Evolutionary conservation across 139 green algal species (phyloP), one percentile per base, ranked within the genome.

Genomic region (Astrephomene gubernaculifera): DNA sequence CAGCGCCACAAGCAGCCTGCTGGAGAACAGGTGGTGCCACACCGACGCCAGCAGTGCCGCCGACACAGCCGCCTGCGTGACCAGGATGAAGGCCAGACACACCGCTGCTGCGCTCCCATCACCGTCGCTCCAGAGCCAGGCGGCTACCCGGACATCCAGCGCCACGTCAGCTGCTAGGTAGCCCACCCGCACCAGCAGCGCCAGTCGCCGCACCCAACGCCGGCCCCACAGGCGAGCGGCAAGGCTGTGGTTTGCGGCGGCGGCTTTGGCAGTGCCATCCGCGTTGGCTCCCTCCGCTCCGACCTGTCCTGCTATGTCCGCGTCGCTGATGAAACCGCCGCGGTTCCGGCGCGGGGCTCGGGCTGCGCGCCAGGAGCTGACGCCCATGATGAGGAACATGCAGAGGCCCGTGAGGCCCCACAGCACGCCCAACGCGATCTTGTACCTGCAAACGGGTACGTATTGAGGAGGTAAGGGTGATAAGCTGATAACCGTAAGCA

Each of bases 81-180:
- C 33, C 1, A 71, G n/a, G 8, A 91, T 70, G 65, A 91, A 91
- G 2, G 60, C 79, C 44, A 82, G 71, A 45, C 88, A 91, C 31
- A 89, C 83, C 2, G 52, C 79, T 4, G 39, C 27, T 21, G 72
- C 43, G 14, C 8, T 72, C 22, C 35, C 0, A 38, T 70, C 79
- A 2, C 79, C 83, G 31, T 91, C 79, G 3, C 0, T 8, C 1
- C 41, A 82, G 44, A 91, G 79, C 88, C 88, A 91, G 33, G 86
- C 64, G 0, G 36, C 45, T 3, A 91, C 72, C 0, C 33, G 9
- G 25, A 89, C 68, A 65, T 91, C 88, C 38, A 89, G 54, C 6
- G 79, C 83, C 4, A 89, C 31, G 41, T 91, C 83, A 4, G 67
- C 83, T 0, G 52, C 25, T 6, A 91, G 64, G 53, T 87, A 61